phyloP scores from a whole-genome alignment of 73 alveolate genomes.

The Paramecium tetraurelia region DNA sequence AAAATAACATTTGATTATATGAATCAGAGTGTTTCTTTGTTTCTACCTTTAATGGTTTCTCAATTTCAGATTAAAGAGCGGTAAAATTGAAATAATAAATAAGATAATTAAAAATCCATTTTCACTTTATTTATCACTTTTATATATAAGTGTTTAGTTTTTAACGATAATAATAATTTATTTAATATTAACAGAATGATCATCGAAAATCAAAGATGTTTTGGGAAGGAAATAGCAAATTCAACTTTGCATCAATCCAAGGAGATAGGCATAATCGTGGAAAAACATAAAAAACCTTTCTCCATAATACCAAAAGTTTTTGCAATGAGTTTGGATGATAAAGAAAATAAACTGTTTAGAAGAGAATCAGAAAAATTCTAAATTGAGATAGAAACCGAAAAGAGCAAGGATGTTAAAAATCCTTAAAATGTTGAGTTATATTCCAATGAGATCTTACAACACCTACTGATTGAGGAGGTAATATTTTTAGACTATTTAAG shows the following conservation, averaged over 20 bases:
- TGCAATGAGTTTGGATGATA: not conserved
- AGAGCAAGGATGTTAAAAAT: not conserved
- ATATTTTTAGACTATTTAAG: not conserved
- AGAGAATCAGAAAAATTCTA: not conserved
- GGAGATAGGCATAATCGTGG: not conserved
- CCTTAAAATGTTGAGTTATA: not conserved
- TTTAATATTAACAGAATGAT: conserved; percentile 27
- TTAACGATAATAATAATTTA: not conserved
- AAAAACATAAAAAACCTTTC: not conserved
- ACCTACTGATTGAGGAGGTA: not conserved
- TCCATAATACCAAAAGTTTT: not conserved
- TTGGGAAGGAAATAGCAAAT: not conserved
- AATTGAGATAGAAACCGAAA: not conserved
- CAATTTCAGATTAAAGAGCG: not conserved
- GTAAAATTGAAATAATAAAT: not conserved
- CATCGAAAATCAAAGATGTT: not conserved
- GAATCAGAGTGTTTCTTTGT: not conserved
- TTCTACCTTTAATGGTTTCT: not conserved
- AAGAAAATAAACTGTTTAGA: not conserved
- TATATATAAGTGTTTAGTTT: not conserved
- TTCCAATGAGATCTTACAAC: not conserved
- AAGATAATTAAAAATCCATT: not conserved
- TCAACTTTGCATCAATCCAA: not conserved
- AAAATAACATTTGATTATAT: too few relatives aligned
- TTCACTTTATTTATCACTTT: not conserved